These are phyloP conservation scores for Pseudocercospora macadamiae DNA, from an alignment of 2,329 filamentous ascomycete species.

Conservation along the genomic window DNA sequence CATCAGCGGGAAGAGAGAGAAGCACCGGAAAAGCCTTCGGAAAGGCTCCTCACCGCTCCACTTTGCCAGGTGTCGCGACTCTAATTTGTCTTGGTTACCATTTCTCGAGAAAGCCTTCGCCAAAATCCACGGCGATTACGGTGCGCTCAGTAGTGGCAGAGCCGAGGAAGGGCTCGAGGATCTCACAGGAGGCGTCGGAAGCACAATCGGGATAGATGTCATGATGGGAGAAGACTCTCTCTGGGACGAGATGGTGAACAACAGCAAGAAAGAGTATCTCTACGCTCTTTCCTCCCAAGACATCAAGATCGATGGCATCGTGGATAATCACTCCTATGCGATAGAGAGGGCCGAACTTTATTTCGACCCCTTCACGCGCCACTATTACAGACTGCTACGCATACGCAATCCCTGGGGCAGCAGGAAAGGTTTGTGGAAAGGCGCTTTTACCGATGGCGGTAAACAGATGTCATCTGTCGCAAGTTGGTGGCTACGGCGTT, in stretches of 20 bases:
- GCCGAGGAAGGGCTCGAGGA: constrained; percentile 65
- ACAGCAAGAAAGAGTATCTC: too few species aligned
- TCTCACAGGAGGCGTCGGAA: constrained; percentile 46
- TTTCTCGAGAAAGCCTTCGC: constrained; percentile 79
- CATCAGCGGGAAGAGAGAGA: constrained; percentile 58
- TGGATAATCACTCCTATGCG: not conserved
- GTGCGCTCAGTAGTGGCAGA: constrained; percentile 72
- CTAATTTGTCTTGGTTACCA: constrained; percentile 79
- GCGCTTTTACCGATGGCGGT: constrained; percentile 73
- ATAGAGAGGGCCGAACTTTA: not conserved
- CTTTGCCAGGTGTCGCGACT: constrained; percentile 72
- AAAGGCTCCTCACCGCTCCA: constrained; percentile 74
- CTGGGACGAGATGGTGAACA: too few species aligned
- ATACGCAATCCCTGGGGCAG: constrained; percentile 76
- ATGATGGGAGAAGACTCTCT: constrained; percentile 15
- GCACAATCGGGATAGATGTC: constrained; percentile 18
- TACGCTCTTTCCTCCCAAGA: too few species aligned
- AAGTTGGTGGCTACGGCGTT: constrained; percentile 63
- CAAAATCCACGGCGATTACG: constrained; percentile 78
- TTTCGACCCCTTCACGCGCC: not conserved
- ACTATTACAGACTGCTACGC: not conserved
- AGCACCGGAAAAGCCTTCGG: constrained; percentile 71
- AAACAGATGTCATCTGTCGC: constrained; percentile 77
- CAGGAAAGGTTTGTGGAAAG: constrained; percentile 69
- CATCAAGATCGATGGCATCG: too few species aligned